A percentile compares a stretch with the other conserved stretches of the same genome.
Evolutionary conservation across 2,329 filamentous ascomycete genomes (phyloP).

Genomic region (Alternaria tenuissima): DNA sequence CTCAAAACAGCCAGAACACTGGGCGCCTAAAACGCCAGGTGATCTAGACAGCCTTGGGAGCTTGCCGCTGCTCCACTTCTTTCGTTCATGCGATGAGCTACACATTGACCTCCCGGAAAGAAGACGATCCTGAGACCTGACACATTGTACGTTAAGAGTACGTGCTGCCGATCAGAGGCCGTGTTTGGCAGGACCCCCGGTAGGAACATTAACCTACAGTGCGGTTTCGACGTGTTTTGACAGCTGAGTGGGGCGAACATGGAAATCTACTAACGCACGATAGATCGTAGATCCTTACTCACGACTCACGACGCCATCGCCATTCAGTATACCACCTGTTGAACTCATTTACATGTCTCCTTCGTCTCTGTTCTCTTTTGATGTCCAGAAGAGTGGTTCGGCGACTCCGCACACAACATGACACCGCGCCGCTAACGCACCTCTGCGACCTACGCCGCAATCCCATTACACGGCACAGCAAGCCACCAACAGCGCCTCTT

Average conservation of each 20-base stretch:
- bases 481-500: slow-evolving; percentile 4
- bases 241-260: not conserved
- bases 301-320: not conserved
- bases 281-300: not conserved
- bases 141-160: not conserved
- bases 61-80: not conserved
- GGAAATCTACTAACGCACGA: not conserved
- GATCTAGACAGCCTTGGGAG: not conserved
- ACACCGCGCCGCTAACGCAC: not conserved
- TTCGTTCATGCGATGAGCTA: slow-evolving; percentile 2
- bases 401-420: not conserved
- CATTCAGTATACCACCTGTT: not conserved
- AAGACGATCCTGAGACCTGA: not conserved
- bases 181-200: not conserved
- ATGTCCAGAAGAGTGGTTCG: not conserved
- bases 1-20: not conserved
- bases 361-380: not conserved
- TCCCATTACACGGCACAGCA: slow-evolving; percentile 1
- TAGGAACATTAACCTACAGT: not conserved
- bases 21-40: not conserved
- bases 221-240: slow-evolving; percentile 3
- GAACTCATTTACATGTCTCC: not conserved
- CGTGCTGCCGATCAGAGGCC: not conserved
- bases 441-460: slow-evolving; percentile 3
- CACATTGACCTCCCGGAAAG: not conserved